Evolutionary conservation across 1,284 basidiomycete genomes (phyloP), one percentile per base, ranked within the genome.

Genomic region (Melampsora abietis-canadensis): DNA sequence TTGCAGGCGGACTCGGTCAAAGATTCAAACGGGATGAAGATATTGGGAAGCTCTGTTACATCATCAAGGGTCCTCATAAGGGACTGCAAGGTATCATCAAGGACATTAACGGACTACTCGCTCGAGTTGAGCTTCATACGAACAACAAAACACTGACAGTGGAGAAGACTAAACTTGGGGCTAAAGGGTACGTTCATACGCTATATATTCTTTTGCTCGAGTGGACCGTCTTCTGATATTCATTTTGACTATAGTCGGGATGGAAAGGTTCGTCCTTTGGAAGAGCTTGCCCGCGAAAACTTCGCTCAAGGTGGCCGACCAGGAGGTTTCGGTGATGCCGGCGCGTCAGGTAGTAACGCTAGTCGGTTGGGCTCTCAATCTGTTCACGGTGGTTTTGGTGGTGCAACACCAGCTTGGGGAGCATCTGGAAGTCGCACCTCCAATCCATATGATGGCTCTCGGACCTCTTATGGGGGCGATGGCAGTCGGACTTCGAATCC

Each of bases 71-170:
- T 2, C 87, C 91, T 0, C 88, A 91, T 82, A 98, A 99, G 83
- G 92, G 94, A 10, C 90, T 94, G 78, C 85, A 90, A 66, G 96
- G 96, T 7, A 88, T 89, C 14, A 91, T 98, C 85, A 98, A 95
- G 82, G 96, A 98, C 80, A 92, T 93, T 15, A 95, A 94, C 75
- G 95, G 94, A 15, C 86, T 87, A 62, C 85, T 89, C 77, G 92
- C 91, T 0, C 87, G 96, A 67, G 94, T 99, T 15, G 96, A 98
- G 83, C 84, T 99, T 27, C 87, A 91, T 77, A 92, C 93, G 0
- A 89, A 90, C 68, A 94, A 94, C 82, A 95, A 94, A 83, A 86
- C 94, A 30, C 88, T 98, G 77, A 90, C 90, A 10, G 88, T 98
- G 76, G 89, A 90, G 64, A 90, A 94, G 79, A 87, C 87, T 44